Conservation (phyloP, 352 stramenopile species). For the Pythium rhizo-oryzae region DNA sequence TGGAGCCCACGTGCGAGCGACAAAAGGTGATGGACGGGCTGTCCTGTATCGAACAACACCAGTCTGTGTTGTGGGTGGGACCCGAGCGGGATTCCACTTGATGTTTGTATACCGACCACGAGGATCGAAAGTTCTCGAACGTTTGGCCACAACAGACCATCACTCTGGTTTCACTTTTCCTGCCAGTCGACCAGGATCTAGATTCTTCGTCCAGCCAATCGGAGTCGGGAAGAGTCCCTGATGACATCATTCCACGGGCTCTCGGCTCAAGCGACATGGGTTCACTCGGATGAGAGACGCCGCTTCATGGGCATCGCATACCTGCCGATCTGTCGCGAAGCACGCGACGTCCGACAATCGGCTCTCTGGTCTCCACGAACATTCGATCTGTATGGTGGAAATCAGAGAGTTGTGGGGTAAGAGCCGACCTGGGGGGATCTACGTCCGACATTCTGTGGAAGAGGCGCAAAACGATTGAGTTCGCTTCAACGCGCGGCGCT, state of each 20-base stretch:
- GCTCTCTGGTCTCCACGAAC: too few relatives aligned
- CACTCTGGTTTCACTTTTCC: conserved; percentile 11
- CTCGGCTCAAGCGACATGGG: conserved; percentile 13
- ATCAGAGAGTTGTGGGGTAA: too few relatives aligned
- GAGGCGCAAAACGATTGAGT: too few relatives aligned
- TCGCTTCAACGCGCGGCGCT: too few relatives aligned
- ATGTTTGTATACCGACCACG: conserved; percentile 18
- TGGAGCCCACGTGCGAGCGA: conserved; percentile 1
- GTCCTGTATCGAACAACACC: background rate
- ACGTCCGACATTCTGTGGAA: too few relatives aligned
- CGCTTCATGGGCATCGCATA: conserved; percentile 13
- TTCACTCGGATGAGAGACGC: conserved; percentile 8
- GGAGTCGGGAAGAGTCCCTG: background rate
- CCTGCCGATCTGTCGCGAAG: background rate
- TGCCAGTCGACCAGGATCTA: conserved; percentile 3
- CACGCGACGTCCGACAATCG: background rate
- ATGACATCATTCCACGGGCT: conserved; percentile 31
- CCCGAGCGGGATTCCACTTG: conserved; percentile 8
- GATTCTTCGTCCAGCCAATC: conserved; percentile 28
- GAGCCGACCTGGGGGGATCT: too few relatives aligned
- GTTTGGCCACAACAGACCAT: conserved; percentile 9
- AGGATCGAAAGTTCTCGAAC: conserved; percentile 34
- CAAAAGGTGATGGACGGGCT: conserved; percentile 8
- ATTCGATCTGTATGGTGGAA: background rate
- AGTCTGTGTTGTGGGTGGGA: conserved; percentile 21